Evolutionary conservation across 2,329 filamentous ascomycete genomes (phyloP), one percentile per base, ranked within the genome.

Genomic region (Botrytis fragariae): DNA sequence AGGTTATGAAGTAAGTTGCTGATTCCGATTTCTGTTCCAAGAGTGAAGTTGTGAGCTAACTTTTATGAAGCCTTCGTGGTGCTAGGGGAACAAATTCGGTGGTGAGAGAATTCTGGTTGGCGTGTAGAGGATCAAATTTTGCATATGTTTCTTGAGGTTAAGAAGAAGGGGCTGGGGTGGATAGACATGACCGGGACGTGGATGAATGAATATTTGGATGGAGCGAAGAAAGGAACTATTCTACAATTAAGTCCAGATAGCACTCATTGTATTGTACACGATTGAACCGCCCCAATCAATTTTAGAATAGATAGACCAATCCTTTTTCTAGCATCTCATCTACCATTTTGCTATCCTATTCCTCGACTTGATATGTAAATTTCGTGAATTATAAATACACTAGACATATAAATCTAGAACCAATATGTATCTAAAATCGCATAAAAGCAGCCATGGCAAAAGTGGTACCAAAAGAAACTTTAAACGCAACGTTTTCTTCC

Each of bases 61-160:
- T 54, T 45, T 64, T 22, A 6, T 57, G 1, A 73, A 91, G 89
- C 79, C 83, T 93, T 48, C 85, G 92, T 57, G 92, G 92, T 12
- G 85, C 87, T 1, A 86, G 87, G 75, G 83, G 86, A 68, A 93
- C 91, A 4, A 92, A 91, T 75, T 86, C 90, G 72, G 85, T 92
- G 1, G 88, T 93, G 4, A 87, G 88, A 74, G 90, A 93, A 44
- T 94, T 94, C 79, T 94, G 91, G 90, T 82, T 93, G n/a, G 85
- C 86, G 3, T 91, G 90, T 75, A 85, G 91, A 64, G 85, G 86
- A 7, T 86, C 86, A 0, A 89, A 84, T 77, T 91, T 90, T 81
- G 84, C 88, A 14, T 91, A 91, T 81, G 86, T 84, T 67, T 90
- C 88, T 73, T 73, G 67, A 73, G 39, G 18, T 29, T 29, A 14